phyloP scores from a whole-genome alignment of 257 asterid genomes.

The Osmanthus fragrans region DNA sequence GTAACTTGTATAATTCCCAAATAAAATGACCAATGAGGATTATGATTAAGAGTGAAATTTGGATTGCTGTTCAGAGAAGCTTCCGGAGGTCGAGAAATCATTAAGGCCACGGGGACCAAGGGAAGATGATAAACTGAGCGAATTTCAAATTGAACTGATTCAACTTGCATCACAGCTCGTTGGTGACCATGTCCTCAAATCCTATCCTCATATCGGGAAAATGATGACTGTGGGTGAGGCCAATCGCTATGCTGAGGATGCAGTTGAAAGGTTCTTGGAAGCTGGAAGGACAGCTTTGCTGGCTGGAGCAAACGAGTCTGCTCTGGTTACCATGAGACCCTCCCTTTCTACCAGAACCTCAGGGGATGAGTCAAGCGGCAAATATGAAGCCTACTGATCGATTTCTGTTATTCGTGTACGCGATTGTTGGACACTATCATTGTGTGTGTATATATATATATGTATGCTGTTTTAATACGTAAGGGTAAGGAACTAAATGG shows the following conservation, averaged over 20 bases:
- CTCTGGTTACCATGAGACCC: constrained; percentile 86
- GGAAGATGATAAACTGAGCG: constrained; percentile 67
- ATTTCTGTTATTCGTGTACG: neutral
- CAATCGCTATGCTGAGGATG: constrained; percentile 75
- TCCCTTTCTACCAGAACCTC: constrained; percentile 66
- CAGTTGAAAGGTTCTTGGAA: constrained; percentile 83
- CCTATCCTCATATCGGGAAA: constrained; percentile 77
- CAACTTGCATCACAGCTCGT: constrained; percentile 97
- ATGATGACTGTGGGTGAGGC: constrained; percentile 67
- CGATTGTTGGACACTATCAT: neutral
- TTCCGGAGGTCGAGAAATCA: constrained; percentile 56
- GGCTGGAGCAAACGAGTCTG: constrained; percentile 90
- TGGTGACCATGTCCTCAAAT: constrained; percentile 76
- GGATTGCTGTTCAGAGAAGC: constrained; percentile 49
- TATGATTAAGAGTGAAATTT: constrained; percentile 9
- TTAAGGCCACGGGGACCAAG: constrained; percentile 71
- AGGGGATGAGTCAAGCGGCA: constrained; percentile 17
- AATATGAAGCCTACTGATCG: constrained; percentile 42
- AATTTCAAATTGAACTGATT: constrained; percentile 79
- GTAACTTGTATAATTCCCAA: neutral
- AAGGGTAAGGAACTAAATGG: neutral
- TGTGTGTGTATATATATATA: neutral
- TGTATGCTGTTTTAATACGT: neutral
- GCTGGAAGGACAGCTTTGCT: constrained; percentile 86
- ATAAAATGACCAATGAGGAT: neutral